A percentile compares a stretch with the other conserved stretches of the same genome.
Conservation (phyloP, 768 basidiomycete genomes). For the Gloeophyllum trabeum region DNA sequence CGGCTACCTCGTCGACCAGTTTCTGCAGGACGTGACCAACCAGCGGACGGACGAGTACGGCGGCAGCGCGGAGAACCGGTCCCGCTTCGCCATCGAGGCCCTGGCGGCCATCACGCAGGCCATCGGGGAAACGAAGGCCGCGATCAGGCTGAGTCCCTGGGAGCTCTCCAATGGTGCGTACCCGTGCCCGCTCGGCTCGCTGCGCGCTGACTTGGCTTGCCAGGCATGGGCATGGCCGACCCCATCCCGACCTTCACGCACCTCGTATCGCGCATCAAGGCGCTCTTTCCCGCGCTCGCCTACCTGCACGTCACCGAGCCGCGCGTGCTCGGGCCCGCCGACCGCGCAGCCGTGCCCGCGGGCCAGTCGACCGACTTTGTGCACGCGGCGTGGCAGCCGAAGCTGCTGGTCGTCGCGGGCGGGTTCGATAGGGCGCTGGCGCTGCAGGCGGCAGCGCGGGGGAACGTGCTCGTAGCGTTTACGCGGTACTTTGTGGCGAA, state of each 20-base stretch:
- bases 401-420: conserved; percentile 6
- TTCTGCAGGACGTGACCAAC: conserved; percentile 18
- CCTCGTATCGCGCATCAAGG: not conserved
- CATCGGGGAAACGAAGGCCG: too few relatives aligned
- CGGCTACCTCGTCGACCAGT: conserved; percentile 18
- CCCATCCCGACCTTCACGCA: not conserved
- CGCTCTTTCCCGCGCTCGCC: not conserved
- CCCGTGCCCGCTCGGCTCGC: too few relatives aligned
- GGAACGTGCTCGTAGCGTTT: conserved; percentile 10
- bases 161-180: too few relatives aligned
- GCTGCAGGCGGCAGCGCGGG: conserved; percentile 5
- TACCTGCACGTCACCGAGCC: not conserved
- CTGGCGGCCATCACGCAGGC: too few relatives aligned
- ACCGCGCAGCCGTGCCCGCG: not conserved
- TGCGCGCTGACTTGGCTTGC: too few relatives aligned
- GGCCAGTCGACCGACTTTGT: conserved; percentile 7
- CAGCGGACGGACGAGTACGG: too few relatives aligned
- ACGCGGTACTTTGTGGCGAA: conserved; percentile 12
- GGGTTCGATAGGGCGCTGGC: conserved; percentile 7
- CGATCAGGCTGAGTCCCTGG: too few relatives aligned
- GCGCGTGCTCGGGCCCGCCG: not conserved
- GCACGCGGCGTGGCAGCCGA: conserved; percentile 7
- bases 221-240: not conserved
- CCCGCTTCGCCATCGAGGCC: too few relatives aligned
- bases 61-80: too few relatives aligned